Percentiles rank a stretch among this genome's conserved stretches.
These are phyloP conservation scores for Cavenderia fasciculata DNA, from an alignment of 78 protist species.

Conservation along the genomic window DNA sequence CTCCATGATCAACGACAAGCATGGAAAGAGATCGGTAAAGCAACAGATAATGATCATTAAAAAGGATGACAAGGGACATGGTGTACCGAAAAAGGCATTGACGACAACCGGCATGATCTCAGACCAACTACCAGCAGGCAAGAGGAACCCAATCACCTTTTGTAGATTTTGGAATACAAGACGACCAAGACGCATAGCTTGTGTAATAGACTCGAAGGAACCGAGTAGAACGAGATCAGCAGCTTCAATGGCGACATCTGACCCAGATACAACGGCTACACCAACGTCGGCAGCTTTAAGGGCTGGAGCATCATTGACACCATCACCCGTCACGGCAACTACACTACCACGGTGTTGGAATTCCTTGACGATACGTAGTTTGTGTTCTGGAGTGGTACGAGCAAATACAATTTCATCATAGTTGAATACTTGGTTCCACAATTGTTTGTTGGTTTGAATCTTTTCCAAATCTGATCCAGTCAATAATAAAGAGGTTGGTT, in stretches of 20 bases:
- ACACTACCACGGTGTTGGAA: slow-evolving; percentile 75
- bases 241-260: slow-evolving; percentile 94
- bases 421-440: slow-evolving; percentile 24
- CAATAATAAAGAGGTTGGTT: slow-evolving; percentile 27
- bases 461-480: slow-evolving; percentile 35
- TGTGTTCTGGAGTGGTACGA: slow-evolving; percentile 92
- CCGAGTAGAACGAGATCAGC: slow-evolving; percentile 93
- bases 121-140: slow-evolving; percentile 87
- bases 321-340: slow-evolving; percentile 94
- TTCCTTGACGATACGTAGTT: slow-evolving; percentile 91
- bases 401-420: slow-evolving; percentile 74
- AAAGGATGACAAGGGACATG: slow-evolving; percentile 88
- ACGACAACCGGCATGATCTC: slow-evolving; percentile 93
- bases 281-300: slow-evolving; percentile 94
- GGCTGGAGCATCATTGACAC: slow-evolving; percentile 97
- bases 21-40: slow-evolving; percentile 93
- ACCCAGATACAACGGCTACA: slow-evolving; percentile 96
- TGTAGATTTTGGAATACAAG: slow-evolving; percentile 84
- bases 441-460: slow-evolving; percentile 24
- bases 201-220: slow-evolving; percentile 93
- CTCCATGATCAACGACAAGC: slow-evolving; percentile 73
- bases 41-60: slow-evolving; percentile 86
- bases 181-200: slow-evolving; percentile 41
- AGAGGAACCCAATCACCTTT: slow-evolving; percentile 39
- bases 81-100: slow-evolving; percentile 85